phyloP scores from a whole-genome alignment of 768 basidiomycete genomes.

The Suillus lakei region DNA sequence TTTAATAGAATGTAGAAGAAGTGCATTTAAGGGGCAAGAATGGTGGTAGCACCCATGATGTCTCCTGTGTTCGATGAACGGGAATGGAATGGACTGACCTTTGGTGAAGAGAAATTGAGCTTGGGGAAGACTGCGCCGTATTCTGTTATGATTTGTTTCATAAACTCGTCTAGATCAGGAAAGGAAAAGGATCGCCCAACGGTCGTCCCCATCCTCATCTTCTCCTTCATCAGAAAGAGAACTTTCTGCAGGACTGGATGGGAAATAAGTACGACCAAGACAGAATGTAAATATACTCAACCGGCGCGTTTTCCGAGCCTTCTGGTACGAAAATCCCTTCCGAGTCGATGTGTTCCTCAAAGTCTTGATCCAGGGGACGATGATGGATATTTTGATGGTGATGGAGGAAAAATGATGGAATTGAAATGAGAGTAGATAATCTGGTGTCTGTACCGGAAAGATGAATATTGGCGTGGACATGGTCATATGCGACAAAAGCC shows the following conservation, averaged over 20 bases:
- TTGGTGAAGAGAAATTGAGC: slow-evolving; percentile 93
- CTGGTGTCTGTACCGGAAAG: slow-evolving; percentile 57
- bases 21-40: too few relatives aligned
- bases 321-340: too few relatives aligned
- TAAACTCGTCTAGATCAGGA: slow-evolving; percentile 75
- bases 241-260: slow-evolving; percentile 54
- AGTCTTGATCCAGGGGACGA: too few relatives aligned
- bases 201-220: too few relatives aligned
- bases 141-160: slow-evolving; percentile 61
- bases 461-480: not conserved
- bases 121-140: slow-evolving; percentile 94
- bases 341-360: too few relatives aligned
- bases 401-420: too few relatives aligned
- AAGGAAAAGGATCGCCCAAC: slow-evolving; percentile 60
- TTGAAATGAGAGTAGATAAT: too few relatives aligned
- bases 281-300: slow-evolving; percentile 18
- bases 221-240: slow-evolving; percentile 57
- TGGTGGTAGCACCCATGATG: too few relatives aligned
- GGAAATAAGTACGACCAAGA: slow-evolving; percentile 7
- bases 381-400: too few relatives aligned
- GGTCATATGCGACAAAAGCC: too few relatives aligned
- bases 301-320: slow-evolving; percentile 79
- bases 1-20: too few relatives aligned
- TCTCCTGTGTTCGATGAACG: too few relatives aligned
- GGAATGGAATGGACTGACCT: slow-evolving; percentile 53